A percentile compares a stretch with the other conserved stretches of the same genome.
Evolutionary conservation across 2,329 filamentous ascomycete species (phyloP).

Genomic region (Thelonectria blattea): DNA sequence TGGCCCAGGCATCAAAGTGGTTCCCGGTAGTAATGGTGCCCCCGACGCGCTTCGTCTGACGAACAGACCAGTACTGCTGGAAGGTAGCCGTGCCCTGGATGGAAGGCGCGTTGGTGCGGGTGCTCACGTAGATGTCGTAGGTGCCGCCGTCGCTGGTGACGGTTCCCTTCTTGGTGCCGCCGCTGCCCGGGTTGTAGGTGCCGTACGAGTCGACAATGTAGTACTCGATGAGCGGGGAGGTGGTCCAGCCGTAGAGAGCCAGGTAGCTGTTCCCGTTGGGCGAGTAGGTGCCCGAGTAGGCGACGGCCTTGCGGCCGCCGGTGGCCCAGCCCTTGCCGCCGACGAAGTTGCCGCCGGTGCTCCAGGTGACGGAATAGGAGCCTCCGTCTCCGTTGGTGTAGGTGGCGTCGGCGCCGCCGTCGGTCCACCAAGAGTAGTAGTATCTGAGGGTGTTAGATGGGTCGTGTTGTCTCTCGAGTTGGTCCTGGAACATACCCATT

Average conservation of each 20-base stretch:
- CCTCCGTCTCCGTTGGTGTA: conserved; percentile 53
- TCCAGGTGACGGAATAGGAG: conserved; percentile 52
- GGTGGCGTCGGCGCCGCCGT: conserved; percentile 49
- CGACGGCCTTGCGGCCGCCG: conserved; percentile 41
- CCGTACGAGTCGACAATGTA: conserved; percentile 48
- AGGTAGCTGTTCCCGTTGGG: conserved; percentile 46
- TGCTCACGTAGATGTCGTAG: conserved; percentile 46
- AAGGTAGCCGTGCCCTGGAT: conserved; percentile 57
- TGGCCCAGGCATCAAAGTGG: conserved; percentile 60
- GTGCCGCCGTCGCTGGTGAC: conserved; percentile 43
- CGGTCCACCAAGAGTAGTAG: conserved; percentile 57
- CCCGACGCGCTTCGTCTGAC: conserved; percentile 52
- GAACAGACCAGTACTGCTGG: conserved; percentile 59
- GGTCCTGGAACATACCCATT: conserved; percentile 40
- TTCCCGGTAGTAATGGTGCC: conserved; percentile 56
- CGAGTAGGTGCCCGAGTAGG: conserved; percentile 38
- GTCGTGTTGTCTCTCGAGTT: not conserved
- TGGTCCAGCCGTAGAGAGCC: conserved; percentile 48
- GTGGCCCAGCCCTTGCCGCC: conserved; percentile 32
- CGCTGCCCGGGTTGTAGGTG: conserved; percentile 44
- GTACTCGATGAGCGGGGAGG: conserved; percentile 45
- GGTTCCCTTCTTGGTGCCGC: conserved; percentile 40
- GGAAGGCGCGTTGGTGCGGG: conserved; percentile 49
- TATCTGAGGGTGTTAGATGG: conserved; percentile 33
- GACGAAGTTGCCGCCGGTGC: conserved; percentile 37